A percentile compares a stretch with the other conserved stretches of the same genome.
Conservation (phyloP, 139 green algal genomes). For the Chlorella sp. region DNA sequence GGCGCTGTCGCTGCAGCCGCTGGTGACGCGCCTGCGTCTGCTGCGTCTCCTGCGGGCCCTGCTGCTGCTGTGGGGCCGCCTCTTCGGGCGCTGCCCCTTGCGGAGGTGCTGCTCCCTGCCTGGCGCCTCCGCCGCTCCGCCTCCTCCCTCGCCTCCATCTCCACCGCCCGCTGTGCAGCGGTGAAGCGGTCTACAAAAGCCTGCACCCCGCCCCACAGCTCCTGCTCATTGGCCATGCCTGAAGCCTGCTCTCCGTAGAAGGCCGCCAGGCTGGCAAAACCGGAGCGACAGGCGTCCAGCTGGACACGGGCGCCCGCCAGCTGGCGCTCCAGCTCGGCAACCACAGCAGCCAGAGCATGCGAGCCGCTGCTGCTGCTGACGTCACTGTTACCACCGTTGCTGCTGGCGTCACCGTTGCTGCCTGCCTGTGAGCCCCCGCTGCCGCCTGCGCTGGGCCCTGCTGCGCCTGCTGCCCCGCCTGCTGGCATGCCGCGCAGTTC, state of each 20-base stretch:
- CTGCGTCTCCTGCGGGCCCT: not conserved
- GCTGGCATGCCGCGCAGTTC: slow-evolving; percentile 14
- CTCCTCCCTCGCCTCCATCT: not conserved
- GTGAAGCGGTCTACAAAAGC: slow-evolving; percentile 40
- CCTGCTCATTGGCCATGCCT: slow-evolving; percentile 41
- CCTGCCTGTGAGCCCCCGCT: not conserved
- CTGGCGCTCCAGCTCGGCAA: slow-evolving; percentile 24
- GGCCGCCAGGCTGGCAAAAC: slow-evolving; percentile 39
- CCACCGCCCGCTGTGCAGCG: slow-evolving; percentile 23
- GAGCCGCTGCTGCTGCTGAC: not conserved
- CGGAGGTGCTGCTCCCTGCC: not conserved
- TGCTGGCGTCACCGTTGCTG: not conserved
- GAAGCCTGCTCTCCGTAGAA: slow-evolving; percentile 50
- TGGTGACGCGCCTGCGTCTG: too few species aligned
- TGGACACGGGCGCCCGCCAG: slow-evolving; percentile 20
- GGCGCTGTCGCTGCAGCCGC: not conserved
- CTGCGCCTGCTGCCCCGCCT: not conserved
- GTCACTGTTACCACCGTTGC: too few species aligned
- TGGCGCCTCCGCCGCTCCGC: slow-evolving; percentile 4
- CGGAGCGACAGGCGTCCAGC: slow-evolving; percentile 24
- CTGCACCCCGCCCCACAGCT: slow-evolving; percentile 49
- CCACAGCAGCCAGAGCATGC: not conserved
- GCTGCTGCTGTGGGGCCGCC: not conserved
- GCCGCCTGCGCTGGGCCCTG: not conserved
- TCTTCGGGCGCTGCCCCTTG: not conserved